Base-by-base conservation (phyloP, 2,329 filamentous ascomycete species). In the Cladorrhinum sp. region DNA sequence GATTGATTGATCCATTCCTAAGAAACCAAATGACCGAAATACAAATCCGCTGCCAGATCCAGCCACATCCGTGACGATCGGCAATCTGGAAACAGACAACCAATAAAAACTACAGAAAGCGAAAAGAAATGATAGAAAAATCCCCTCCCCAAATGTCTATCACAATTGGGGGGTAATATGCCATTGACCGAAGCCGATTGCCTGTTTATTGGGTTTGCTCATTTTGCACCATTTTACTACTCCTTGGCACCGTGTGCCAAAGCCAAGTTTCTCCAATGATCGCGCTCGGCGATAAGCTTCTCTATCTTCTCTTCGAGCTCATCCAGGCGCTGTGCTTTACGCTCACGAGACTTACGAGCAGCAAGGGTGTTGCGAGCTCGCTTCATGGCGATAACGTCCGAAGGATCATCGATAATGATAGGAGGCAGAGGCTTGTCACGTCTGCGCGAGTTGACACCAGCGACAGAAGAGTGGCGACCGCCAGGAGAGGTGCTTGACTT, bases 301-400 rank as follows among this genome's bases (percentile, higher is more conserved):
- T 79, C 81, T 70, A 96, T 92, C 70, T 85, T 81, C 42, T 83
- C 82, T 78, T 96, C 90, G 51, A 96, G 81, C 61, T 87, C 85
- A 59, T 90, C 87, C 63, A 94, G 81, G 68, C 88, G 85, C 73
- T 89, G 82, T 60, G 91, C 86, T 80, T 96, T 96, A 67, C 92
- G 88, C 71, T 92, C 88, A 57, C 94, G 88, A 62, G 92, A 96
- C 79, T 96, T 96, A 67, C 94, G 92, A 69, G 94, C 94, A 18
- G 94, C 94, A 74, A 96, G 84, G 8, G 92, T 96, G 75, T 97
- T 98, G 67, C 92, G 89, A 55, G 92, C 93, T 74, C 94, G 90
- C 86, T 97, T 97, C 82, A 93, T 85, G 20, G 91, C 92, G n/a
- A 89, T 74, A 9, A 83, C 84, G 70, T 97, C 93, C 48, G 69